Conservation (phyloP, 2,329 filamentous ascomycete genomes). For the Curvularia lunata region DNA sequence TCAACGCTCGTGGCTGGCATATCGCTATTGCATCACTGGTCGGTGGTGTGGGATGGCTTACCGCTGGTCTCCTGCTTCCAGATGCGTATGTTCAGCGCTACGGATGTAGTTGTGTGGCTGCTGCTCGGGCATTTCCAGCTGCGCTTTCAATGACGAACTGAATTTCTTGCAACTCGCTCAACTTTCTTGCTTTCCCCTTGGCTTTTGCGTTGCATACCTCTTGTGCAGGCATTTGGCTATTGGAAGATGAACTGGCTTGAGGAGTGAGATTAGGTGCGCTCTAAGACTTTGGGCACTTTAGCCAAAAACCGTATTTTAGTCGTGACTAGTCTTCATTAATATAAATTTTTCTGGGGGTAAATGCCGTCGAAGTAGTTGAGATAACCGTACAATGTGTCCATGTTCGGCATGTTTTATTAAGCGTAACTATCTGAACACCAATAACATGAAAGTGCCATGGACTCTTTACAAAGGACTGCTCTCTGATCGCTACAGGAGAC, state of each 20-base stretch:
- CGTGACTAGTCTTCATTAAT: neutral
- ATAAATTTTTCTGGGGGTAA: neutral
- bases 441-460: neutral
- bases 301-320: too few species aligned
- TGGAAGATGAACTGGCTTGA: constrained; percentile 8
- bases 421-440: neutral
- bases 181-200: constrained; percentile 8
- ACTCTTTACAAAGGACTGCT: neutral
- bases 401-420: neutral
- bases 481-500: neutral
- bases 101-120: constrained; percentile 10
- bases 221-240: constrained; percentile 6
- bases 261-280: constrained; percentile 2
- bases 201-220: constrained; percentile 8
- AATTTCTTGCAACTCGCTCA: constrained; percentile 9
- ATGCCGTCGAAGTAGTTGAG: neutral
- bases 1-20: constrained; percentile 19
- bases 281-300: constrained; percentile 9
- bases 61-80: constrained; percentile 5
- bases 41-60: constrained; percentile 4
- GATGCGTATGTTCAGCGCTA: constrained; percentile 10
- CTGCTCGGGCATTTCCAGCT: constrained; percentile 7
- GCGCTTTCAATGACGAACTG: constrained; percentile 13
- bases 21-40: constrained; percentile 8
- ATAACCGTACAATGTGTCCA: neutral